Conservation (phyloP, 192 early-diverging fungal genomes). For the Coemansia sp. region DNA sequence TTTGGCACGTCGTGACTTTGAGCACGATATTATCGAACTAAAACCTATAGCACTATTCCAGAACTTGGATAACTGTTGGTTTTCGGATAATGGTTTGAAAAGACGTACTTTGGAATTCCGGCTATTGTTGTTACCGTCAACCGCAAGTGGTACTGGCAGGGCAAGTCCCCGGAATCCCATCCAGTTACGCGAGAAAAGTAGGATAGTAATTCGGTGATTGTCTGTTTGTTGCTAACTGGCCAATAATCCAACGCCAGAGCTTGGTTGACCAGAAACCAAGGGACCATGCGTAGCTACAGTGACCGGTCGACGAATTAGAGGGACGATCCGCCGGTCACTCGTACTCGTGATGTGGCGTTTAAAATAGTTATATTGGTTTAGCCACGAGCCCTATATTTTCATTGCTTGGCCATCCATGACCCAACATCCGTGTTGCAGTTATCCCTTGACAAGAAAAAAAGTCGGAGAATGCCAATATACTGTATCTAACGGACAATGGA, state of each 20-base stretch:
- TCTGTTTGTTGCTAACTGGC: neutral
- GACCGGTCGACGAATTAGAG: neutral
- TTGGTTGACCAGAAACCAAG: neutral
- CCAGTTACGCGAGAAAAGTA: conserved; percentile 6
- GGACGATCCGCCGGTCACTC: neutral
- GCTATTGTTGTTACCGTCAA: conserved; percentile 9
- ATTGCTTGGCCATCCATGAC: too few relatives aligned
- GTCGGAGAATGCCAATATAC: neutral
- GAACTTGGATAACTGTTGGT: too few relatives aligned
- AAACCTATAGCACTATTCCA: too few relatives aligned
- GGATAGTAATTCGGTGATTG: neutral
- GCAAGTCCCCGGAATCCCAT: neutral
- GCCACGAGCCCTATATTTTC: conserved; percentile 6
- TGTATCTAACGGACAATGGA: neutral
- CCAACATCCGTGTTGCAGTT: too few relatives aligned
- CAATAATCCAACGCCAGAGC: neutral
- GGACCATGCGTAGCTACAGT: neutral
- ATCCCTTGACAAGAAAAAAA: too few relatives aligned
- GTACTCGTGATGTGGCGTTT: neutral
- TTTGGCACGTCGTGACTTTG: neutral
- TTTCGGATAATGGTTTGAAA: neutral
- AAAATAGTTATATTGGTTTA: conserved; percentile 31
- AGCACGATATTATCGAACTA: neutral
- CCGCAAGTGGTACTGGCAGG: neutral
- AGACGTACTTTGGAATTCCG: conserved; percentile 2